Base-by-base conservation (phyloP, 1,284 basidiomycete genomes). In the Ganoderma sp. region DNA sequence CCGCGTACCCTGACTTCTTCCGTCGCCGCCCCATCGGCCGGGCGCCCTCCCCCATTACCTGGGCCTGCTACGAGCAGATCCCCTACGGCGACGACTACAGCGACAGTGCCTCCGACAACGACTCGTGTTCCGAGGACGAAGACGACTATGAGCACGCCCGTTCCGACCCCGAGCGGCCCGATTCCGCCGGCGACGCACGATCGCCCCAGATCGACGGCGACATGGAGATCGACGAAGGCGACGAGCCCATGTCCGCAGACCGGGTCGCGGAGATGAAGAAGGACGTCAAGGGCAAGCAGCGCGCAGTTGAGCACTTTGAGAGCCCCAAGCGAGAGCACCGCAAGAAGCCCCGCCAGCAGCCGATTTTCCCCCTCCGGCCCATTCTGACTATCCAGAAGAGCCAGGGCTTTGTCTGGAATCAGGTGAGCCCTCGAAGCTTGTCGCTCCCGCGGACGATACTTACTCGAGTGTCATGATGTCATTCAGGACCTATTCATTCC, bases 361-460 rank as follows among this genome's bases (percentile, higher is more conserved):
- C 85, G 5, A 81, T 85, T 28, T 87, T 85, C 73, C 85, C 88
- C 32, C 85, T 93, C 58, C 86, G 92, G 17, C 92, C 92, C 54
- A 94, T 94, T 78, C 78, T 94, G 77, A 94, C 92, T 58, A 94
- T 94, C 68, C 91, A 93, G 78, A 84, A 85, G 77, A 93, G 91
- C 73, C 91, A 94, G 79, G 92, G 92, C n/a, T 94, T 94, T 73
- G 92, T 94, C 3, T 94, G 92, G 92, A 94, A 94, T 75, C 92
- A 94, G 85, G 91, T 91, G 69, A 59, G 85, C 80, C 28, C 60
- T 63, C 17, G 28, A 41, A 28, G 45, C 17, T n/a, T 39, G 28
- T 61, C 57, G 32, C 14, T 34, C 15, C 22, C 42, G 41, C 52
- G 56, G 56, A 28, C 61, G 54, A 59, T 52, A 39, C 65, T 25